Percentiles rank a stretch among this genome's conserved stretches.
Evolutionary conservation across 768 basidiomycete species (phyloP).

Genomic region (Mrakia blollopis): DNA sequence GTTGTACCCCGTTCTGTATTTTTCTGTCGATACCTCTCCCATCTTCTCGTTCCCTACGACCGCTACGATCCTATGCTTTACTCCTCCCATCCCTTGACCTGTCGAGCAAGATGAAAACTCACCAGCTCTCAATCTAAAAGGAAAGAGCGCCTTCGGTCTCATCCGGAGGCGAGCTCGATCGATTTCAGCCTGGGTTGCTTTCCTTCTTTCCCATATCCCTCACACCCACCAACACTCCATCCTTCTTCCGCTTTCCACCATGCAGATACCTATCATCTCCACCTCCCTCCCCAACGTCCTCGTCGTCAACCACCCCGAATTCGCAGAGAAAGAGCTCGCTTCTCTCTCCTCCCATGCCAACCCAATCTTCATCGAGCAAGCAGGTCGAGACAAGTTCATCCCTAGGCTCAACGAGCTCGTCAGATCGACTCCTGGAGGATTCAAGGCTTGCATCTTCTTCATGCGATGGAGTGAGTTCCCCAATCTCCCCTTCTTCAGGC

Average conservation of each 20-base stretch:
- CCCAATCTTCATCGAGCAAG: not conserved
- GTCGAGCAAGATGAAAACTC: not conserved
- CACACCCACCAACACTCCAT: not conserved
- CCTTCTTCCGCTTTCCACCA: not conserved
- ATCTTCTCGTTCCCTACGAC: not conserved
- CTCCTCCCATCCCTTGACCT: not conserved
- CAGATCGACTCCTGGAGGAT: not conserved
- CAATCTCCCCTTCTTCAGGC: too few relatives aligned
- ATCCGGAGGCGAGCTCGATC: too few relatives aligned
- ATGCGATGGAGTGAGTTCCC: not conserved
- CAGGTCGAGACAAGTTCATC: not conserved
- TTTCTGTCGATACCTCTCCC: not conserved
- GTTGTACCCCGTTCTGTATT: not conserved
- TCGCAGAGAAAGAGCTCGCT: not conserved
- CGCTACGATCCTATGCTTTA: not conserved
- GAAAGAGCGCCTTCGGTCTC: not conserved
- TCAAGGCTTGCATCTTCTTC: constrained; percentile 7
- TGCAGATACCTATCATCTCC: not conserved
- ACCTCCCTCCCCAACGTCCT: constrained; percentile 12
- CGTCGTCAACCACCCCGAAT: constrained; percentile 9
- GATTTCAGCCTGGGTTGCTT: too few relatives aligned
- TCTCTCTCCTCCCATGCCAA: not conserved
- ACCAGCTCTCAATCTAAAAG: not conserved
- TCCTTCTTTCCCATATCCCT: not conserved
- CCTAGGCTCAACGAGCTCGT: not conserved